Percentiles rank a stretch among this genome's conserved stretches.
Evolutionary conservation across 1,284 basidiomycete genomes (phyloP).

Genomic region (Athelia sp.): DNA sequence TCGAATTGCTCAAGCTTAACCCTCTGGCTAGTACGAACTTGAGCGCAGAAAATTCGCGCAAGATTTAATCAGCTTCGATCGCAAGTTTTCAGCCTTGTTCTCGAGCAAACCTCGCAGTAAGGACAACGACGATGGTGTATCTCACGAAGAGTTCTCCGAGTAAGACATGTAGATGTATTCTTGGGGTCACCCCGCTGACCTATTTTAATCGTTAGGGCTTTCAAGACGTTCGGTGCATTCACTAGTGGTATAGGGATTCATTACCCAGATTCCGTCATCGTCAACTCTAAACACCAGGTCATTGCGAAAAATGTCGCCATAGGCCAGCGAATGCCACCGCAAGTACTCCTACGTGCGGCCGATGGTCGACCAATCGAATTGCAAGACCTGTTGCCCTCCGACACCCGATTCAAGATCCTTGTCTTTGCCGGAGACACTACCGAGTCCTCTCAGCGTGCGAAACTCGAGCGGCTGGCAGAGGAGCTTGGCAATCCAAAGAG

Average conservation of each 20-base stretch:
- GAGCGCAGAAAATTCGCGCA: conserved; percentile 43
- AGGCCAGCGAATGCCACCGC: conserved; percentile 58
- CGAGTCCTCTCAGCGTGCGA: conserved; percentile 31
- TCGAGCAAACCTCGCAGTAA: conserved; percentile 51
- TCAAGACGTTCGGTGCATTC: conserved; percentile 56
- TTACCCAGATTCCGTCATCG: conserved; percentile 52
- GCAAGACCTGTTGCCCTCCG: conserved; percentile 64
- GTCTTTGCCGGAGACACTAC: conserved; percentile 59
- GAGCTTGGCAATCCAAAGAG: conserved; percentile 33
- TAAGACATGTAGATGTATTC: conserved; percentile 24
- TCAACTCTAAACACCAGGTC: conserved; percentile 37
- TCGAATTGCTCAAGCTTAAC: neutral
- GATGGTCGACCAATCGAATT: conserved; percentile 61
- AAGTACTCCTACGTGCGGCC: conserved; percentile 56
- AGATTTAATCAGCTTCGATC: conserved; percentile 49
- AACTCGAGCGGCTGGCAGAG: conserved; percentile 39
- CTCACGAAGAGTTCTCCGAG: conserved; percentile 62
- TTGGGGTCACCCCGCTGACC: neutral
- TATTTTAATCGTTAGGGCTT: conserved; percentile 32
- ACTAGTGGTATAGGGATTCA: conserved; percentile 63
- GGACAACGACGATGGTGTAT: conserved; percentile 53
- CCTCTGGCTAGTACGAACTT: conserved; percentile 29
- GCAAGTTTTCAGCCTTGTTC: conserved; percentile 42
- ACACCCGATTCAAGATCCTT: conserved; percentile 68
- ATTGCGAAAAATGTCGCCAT: conserved; percentile 43